Evolutionary conservation across 1,139 yeast genomes (phyloP).

Genomic region (Magnusiomyces ingens): DNA sequence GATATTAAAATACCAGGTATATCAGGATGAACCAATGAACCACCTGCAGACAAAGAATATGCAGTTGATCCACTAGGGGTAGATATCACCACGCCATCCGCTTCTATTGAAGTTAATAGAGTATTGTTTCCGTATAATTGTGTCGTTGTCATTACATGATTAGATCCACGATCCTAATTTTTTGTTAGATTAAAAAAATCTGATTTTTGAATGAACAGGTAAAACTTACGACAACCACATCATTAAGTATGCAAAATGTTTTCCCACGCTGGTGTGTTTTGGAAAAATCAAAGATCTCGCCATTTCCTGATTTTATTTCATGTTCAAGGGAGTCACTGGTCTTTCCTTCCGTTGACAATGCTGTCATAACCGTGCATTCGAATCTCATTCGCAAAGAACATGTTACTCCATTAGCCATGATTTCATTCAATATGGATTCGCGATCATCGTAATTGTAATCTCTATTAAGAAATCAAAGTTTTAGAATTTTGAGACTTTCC

Average conservation of each 20-base stretch:
- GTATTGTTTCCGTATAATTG: conserved; percentile 74
- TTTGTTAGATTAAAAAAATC: background rate
- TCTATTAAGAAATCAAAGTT: conserved; percentile 10
- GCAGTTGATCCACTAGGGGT: conserved; percentile 94
- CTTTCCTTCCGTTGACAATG: conserved; percentile 22
- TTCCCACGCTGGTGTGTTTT: conserved; percentile 32
- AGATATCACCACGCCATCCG: conserved; percentile 78
- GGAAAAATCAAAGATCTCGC: conserved; percentile 18
- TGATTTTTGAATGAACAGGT: background rate
- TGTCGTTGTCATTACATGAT: conserved; percentile 68
- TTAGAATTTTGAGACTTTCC: background rate
- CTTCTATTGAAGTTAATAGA: conserved; percentile 74
- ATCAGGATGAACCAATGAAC: conserved; percentile 80
- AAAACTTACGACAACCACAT: conserved; percentile 49
- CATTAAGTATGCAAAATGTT: conserved; percentile 65
- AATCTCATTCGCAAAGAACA: conserved; percentile 70
- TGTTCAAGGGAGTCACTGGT: conserved; percentile 22
- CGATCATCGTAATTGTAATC: conserved; percentile 64
- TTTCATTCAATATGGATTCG: conserved; percentile 45
- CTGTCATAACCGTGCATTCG: conserved; percentile 63
- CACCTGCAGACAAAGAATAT: conserved; percentile 80
- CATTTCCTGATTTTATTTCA: conserved; percentile 32
- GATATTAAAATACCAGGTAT: conserved; percentile 75
- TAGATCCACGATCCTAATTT: conserved; percentile 66
- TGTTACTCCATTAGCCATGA: conserved; percentile 54